These are phyloP conservation scores for Cucurbitaria berberidis DNA, from an alignment of 2,329 filamentous ascomycete genomes.

Conservation along the genomic window DNA sequence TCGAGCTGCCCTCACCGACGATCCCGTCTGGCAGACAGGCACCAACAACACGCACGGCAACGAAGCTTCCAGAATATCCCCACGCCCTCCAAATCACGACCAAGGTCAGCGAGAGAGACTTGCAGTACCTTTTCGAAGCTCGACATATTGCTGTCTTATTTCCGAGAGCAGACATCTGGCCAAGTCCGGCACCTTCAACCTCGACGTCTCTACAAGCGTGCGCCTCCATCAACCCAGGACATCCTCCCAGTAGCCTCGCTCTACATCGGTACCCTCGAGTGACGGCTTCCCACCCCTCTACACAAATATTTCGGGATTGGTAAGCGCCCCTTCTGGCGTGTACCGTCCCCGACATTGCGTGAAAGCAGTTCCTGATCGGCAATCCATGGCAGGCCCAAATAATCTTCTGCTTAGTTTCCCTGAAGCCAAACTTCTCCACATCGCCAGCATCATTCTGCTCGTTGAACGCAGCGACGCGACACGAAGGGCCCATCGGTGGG, in stretches of 20 bases:
- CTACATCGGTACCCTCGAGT: not conserved
- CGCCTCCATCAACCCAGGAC: not conserved
- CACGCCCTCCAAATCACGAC: not conserved
- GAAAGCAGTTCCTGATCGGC: conserved; percentile 23
- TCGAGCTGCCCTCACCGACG: conserved; percentile 22
- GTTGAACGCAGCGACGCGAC: conserved; percentile 36
- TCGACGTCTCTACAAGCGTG: not conserved
- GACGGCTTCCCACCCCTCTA: not conserved
- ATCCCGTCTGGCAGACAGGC: conserved; percentile 19
- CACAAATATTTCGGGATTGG: conserved; percentile 8
- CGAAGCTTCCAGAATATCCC: conserved; percentile 37
- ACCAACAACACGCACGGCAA: conserved; percentile 19
- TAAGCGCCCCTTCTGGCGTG: conserved; percentile 25
- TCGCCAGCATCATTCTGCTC: conserved; percentile 37
- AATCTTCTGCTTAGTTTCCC: conserved; percentile 40
- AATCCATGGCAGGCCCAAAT: conserved; percentile 39
- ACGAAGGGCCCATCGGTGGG: conserved; percentile 30
- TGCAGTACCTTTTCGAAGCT: not conserved
- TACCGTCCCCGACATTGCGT: conserved; percentile 14
- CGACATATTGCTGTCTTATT: not conserved
- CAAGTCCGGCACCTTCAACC: not conserved
- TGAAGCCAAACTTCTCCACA: conserved; percentile 43
- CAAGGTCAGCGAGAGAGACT: not conserved
- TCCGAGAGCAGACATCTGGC: not conserved
- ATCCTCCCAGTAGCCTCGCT: not conserved